Conservation (phyloP, 179 eudicot genomes). For the Carnegiea gigantea region DNA sequence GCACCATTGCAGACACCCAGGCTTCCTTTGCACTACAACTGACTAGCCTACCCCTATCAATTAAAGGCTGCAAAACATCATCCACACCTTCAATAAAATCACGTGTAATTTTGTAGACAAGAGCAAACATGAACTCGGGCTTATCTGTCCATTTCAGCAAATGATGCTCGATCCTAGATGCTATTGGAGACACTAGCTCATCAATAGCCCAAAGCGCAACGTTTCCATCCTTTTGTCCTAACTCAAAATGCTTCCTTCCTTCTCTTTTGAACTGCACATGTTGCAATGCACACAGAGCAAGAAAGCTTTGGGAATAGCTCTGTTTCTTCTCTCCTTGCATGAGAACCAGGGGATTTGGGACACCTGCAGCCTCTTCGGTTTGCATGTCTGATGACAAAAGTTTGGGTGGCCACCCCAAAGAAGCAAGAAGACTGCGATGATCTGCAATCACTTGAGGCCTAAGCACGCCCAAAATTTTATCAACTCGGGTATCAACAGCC, state of each 20-base stretch:
- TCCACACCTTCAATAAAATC: slow-evolving; percentile 54
- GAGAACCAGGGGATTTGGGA: slow-evolving; percentile 49
- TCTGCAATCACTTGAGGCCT: slow-evolving; percentile 52
- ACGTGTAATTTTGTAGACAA: slow-evolving; percentile 45
- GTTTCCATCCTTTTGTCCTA: slow-evolving; percentile 28
- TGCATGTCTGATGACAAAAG: slow-evolving; percentile 27
- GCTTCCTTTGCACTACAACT: slow-evolving; percentile 61
- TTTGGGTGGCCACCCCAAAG: slow-evolving; percentile 54
- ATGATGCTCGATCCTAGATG: slow-evolving; percentile 49
- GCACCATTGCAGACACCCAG: slow-evolving; percentile 54
- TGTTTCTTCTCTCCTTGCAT: slow-evolving; percentile 47
- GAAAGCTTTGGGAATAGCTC: slow-evolving; percentile 50
- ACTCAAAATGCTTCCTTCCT: slow-evolving; percentile 27
- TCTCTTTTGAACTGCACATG: slow-evolving; percentile 44
- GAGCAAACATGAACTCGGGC: slow-evolving; percentile 52
- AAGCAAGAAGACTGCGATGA: slow-evolving; percentile 45
- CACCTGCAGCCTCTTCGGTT: slow-evolving; percentile 25
- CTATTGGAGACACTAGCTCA: slow-evolving; percentile 53
- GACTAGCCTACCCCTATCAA: slow-evolving; percentile 45
- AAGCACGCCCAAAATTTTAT: slow-evolving; percentile 35
- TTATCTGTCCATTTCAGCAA: slow-evolving; percentile 45
- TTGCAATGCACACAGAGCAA: slow-evolving; percentile 56
- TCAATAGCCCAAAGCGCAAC: slow-evolving; percentile 56
- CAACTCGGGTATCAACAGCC: slow-evolving; percentile 46
- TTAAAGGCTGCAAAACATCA: slow-evolving; percentile 59